Evolutionary conservation across 805 yeast species (phyloP), one percentile per base, ranked within the genome.

Genomic region (Maudiozyma barnettii): DNA sequence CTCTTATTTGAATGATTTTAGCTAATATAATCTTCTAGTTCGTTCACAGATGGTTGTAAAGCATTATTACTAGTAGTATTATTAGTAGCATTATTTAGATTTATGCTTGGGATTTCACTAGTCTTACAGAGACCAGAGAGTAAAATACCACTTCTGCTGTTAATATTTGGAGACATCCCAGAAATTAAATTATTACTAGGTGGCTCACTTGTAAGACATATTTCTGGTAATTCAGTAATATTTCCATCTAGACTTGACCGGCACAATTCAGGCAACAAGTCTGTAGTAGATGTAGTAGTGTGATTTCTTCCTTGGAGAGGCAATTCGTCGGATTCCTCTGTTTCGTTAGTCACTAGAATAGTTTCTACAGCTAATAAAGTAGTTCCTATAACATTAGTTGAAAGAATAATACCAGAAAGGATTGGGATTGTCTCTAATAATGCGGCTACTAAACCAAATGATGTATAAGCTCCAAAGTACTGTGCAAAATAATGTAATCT

Each of bases 391-490:
- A 55, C 50, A 44, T 59, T 60, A 13, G 60, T 51, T 13, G 57
- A 51, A 16, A 63, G 30, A 5, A 53, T 49, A 16, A 63, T 41
- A 4, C 62, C 61, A 4, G 68, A 52, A 20, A 60, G 29, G 4
- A 62, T 49, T 36, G 67, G 66, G 7, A 62, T 50, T 20, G 52
- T 47, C 46, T 64, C 68, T 29, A 61, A 33, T 23, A 58, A 29
- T 3, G 58, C 58, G 3, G 64, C 64, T 16, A 52, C 45, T n/a
- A 63, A 18, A 2, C 68, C 68, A 52, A 63, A 61, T 1, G 60
- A 59, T 14, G 58, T 50, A 40, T 56, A 64, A 37, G 54, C 49
- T 7, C 68, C 68, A 29, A 60, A 50, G 45, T 57, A 58, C 16
- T 49, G 51, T 39, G 50, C 56, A 38, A 64, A 56, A 7, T 31